Conservation (phyloP, 1,284 basidiomycete species). For the Hypsizygus ulmarius region DNA sequence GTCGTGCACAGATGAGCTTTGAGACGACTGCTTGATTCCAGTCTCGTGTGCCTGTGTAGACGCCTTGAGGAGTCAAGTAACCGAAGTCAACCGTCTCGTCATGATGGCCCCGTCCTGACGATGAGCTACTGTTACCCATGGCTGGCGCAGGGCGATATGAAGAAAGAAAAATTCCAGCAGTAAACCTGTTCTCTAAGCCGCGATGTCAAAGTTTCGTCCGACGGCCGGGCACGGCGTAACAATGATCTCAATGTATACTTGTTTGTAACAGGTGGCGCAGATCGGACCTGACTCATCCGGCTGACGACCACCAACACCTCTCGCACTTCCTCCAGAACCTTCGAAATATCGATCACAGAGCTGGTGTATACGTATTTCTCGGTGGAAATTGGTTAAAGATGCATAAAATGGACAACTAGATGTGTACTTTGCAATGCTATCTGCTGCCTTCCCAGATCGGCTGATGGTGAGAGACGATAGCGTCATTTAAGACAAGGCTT, state of each 20-base stretch:
- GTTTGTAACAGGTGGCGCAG: slow-evolving; percentile 22
- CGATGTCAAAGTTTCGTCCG: slow-evolving; percentile 4
- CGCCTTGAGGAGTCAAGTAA: slow-evolving; percentile 82
- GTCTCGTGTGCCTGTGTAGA: slow-evolving; percentile 85
- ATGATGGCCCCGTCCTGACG: slow-evolving; percentile 63
- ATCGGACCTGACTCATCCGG: slow-evolving; percentile 12
- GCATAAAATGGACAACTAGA: background rate
- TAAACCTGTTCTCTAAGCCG: slow-evolving; percentile 7
- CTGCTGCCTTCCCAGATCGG: background rate
- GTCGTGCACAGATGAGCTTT: slow-evolving; percentile 83
- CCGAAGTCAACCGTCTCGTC: slow-evolving; percentile 84
- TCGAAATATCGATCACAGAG: background rate
- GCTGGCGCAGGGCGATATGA: background rate
- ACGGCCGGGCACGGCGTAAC: background rate
- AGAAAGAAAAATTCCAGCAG: background rate
- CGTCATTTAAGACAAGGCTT: slow-evolving; percentile 13
- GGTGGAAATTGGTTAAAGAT: background rate
- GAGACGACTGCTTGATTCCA: slow-evolving; percentile 90
- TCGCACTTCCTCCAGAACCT: background rate
- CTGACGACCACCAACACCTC: background rate
- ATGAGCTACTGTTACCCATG: slow-evolving; percentile 81
- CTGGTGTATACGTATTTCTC: no score
- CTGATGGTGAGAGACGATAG: slow-evolving; percentile 19
- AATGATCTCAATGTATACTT: slow-evolving; percentile 21
- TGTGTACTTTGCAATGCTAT: no score